These are phyloP conservation scores for Oryza officinalis DNA, from an alignment of 176 grass and related monocot species.

Conservation along the genomic window DNA sequence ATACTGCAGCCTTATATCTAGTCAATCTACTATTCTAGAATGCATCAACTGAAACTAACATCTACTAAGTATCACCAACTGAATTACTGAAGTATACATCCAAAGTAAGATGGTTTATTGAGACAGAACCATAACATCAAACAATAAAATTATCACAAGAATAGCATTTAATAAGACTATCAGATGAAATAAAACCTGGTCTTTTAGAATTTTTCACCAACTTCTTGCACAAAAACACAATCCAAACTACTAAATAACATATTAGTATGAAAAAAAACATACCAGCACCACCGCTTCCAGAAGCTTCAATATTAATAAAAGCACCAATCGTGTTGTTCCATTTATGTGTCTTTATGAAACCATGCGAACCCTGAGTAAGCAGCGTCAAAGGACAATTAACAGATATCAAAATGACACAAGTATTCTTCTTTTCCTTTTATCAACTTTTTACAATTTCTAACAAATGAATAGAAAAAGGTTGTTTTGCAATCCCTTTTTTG, in stretches of 20 bases:
- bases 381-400: neutral
- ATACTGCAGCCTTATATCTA: constrained; percentile 8
- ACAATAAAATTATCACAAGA: neutral
- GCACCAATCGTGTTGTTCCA: constrained; percentile 83
- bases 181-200: constrained; percentile 13
- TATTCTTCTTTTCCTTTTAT: neutral
- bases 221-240: constrained; percentile 21
- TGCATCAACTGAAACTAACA: constrained; percentile 21
- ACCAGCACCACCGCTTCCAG: constrained; percentile 91
- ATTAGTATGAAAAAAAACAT: constrained; percentile 30
- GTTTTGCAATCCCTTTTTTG: neutral
- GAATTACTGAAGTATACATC: constrained; percentile 18
- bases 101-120: neutral
- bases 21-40: constrained; percentile 18
- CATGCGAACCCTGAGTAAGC: constrained; percentile 83
- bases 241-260: constrained; percentile 25
- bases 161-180: constrained; percentile 24
- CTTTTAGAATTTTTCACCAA: neutral
- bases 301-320: constrained; percentile 99
- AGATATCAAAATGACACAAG: constrained; percentile 15
- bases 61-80: constrained; percentile 1
- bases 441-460: constrained; percentile 11
- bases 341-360: constrained; percentile 90
- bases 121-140: constrained; percentile 5
- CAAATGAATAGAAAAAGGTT: constrained; percentile 2